Evolutionary conservation across 345 rosid genomes (phyloP), one percentile per base, ranked within the genome.

Genomic region (Syzygium jambos): DNA sequence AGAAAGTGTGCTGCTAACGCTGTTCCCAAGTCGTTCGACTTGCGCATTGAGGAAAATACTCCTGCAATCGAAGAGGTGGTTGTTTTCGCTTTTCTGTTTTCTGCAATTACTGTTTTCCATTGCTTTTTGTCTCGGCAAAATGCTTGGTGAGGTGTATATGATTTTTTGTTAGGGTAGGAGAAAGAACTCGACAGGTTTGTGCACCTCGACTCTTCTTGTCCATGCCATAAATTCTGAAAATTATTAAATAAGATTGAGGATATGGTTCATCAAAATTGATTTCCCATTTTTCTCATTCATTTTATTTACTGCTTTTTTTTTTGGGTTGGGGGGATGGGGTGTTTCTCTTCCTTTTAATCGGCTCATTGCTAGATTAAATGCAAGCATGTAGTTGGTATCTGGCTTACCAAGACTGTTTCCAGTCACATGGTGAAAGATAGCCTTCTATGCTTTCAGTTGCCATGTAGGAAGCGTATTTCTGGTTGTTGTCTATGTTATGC

Each of bases 1-100:
- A 90, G 99, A 86, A 98, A 92, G 91, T 98, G 96, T 91, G 99
- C 99, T 84, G 99, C 98, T 51, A 96, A 93, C 94, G 98, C 99
- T 90, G 96, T 98, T 89, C 96, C 98, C 38, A 98, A 96, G 94
- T 90, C 96, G 92, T 91, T 95, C 86, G 98, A 96, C 92, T 90
- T 98, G 93, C 95, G 92, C 49, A 93, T 89, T 11, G 97, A 94
- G 92, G 99, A 98, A 87, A 93, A 95, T 90, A 89, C 93, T 30
- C 89, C 95, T 85, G 88, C 95, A 9, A 92, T 96, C 63, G 94
- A 95, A 91, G 99, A 98, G 99, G 99, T 98, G 54, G 61, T 43
- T 86, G 43, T 91, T 87, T 49, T 29, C 84, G 38, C 86, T 43
- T 57, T 85, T 25, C 57, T 13, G 19, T 80, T 53, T 6, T 9